Conservation (phyloP, 495 filamentous ascomycete species). For the Talaromyces thailandensis region DNA sequence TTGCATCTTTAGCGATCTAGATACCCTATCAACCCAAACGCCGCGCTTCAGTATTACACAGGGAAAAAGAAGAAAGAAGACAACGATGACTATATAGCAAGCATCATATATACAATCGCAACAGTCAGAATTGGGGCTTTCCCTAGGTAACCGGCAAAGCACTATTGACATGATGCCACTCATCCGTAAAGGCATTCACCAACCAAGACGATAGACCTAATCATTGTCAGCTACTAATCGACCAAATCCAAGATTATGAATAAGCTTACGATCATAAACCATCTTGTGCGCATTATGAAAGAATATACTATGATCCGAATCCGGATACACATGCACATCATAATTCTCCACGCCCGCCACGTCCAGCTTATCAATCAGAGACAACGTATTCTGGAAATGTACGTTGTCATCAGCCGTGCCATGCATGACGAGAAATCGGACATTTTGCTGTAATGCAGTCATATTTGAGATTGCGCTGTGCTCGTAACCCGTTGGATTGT, state of each 20-base stretch:
- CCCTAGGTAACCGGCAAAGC: constrained; percentile 42
- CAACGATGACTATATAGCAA: too few species aligned
- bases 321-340: constrained; percentile 91
- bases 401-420: constrained; percentile 94
- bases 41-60: not conserved
- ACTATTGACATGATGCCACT: constrained; percentile 71
- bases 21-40: not conserved
- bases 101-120: not conserved
- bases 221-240: constrained; percentile 14
- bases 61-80: not conserved
- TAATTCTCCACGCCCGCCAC: constrained; percentile 83
- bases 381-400: constrained; percentile 86
- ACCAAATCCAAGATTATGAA: not conserved
- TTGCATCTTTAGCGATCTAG: not conserved
- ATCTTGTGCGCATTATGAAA: constrained; percentile 91
- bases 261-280: constrained; percentile 83
- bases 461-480: constrained; percentile 65
- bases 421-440: constrained; percentile 89
- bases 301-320: constrained; percentile 90
- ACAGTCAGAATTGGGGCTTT: too few species aligned
- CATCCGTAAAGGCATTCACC: constrained; percentile 94
- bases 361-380: constrained; percentile 79
- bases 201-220: constrained; percentile 86
- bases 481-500: constrained; percentile 70
- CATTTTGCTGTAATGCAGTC: constrained; percentile 57